Evolutionary conservation across 345 rosid species (phyloP).

Genomic region (Citrus glauca): DNA sequence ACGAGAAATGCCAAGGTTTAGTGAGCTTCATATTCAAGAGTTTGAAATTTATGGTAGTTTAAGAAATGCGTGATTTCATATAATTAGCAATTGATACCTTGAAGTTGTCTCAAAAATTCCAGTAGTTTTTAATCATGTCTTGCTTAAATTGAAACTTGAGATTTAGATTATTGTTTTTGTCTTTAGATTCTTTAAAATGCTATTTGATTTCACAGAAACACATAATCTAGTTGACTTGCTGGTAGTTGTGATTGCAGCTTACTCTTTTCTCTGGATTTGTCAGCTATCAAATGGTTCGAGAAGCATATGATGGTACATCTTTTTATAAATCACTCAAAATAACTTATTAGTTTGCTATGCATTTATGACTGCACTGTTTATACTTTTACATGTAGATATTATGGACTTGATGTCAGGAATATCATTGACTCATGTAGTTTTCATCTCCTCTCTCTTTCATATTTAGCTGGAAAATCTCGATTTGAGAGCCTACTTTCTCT

Average conservation of each 20-base stretch:
- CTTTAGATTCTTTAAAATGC: background rate
- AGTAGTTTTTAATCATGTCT: background rate
- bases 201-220: background rate
- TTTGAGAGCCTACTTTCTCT: conserved; percentile 79
- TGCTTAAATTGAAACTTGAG: background rate
- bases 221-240: conserved; percentile 17
- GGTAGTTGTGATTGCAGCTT: conserved; percentile 57
- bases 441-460: background rate
- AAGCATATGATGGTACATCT: conserved; percentile 82
- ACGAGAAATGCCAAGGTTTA: conserved; percentile 66
- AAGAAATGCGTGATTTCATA: background rate
- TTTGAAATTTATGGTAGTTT: background rate
- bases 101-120: background rate
- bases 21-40: background rate
- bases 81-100: background rate
- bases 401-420: background rate
- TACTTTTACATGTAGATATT: background rate
- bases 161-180: background rate
- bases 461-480: conserved; percentile 73
- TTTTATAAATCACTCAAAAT: background rate
- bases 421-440: background rate
- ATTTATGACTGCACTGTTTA: background rate
- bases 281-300: conserved; percentile 98
- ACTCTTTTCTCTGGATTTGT: conserved; percentile 98
- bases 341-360: background rate